phyloP scores from a whole-genome alignment of 352 stramenopile species.

The Pythium brassicae region DNA sequence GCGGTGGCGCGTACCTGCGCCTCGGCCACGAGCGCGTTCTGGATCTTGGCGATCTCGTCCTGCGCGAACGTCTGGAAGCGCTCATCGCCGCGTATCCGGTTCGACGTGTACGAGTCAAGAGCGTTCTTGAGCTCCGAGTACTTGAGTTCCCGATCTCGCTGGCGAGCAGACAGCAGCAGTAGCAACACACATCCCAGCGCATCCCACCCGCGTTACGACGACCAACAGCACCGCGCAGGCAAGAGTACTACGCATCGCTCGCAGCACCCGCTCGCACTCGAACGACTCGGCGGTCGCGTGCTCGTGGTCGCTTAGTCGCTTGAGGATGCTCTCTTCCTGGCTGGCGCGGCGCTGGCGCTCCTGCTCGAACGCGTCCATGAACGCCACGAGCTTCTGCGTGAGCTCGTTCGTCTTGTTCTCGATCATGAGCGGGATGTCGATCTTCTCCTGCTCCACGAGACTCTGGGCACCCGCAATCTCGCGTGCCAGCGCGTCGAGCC shows the following conservation, averaged over 20 bases:
- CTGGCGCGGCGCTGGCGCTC: slow-evolving; percentile 78
- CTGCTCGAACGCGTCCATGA: slow-evolving; percentile 88
- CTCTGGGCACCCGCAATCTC: slow-evolving; percentile 80
- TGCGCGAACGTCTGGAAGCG: slow-evolving; percentile 69
- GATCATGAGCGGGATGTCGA: slow-evolving; percentile 88
- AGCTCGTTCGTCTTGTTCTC: slow-evolving; percentile 87
- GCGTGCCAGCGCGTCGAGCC: slow-evolving; percentile 61
- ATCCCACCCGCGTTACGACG: too few relatives aligned
- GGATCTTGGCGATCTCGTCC: slow-evolving; percentile 71
- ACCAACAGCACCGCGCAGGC: not conserved
- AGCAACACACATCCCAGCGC: not conserved
- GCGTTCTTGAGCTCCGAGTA: slow-evolving; percentile 68
- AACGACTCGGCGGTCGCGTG: slow-evolving; percentile 71
- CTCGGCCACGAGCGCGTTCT: slow-evolving; percentile 71
- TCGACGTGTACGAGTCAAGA: slow-evolving; percentile 67
- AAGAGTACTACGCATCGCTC: not conserved
- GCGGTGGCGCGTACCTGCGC: slow-evolving; percentile 33
- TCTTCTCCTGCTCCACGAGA: slow-evolving; percentile 83
- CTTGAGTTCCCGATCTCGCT: slow-evolving; percentile 54
- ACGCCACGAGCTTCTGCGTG: slow-evolving; percentile 78
- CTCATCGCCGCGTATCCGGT: slow-evolving; percentile 68
- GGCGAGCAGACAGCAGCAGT: not conserved
- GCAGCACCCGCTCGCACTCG: slow-evolving; percentile 48
- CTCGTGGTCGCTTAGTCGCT: slow-evolving; percentile 89
- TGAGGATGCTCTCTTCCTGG: slow-evolving; percentile 88